A percentile compares a stretch with the other conserved stretches of the same genome.
phyloP scores from a whole-genome alignment of 257 asterid species.

The Voacanga thouarsii region DNA sequence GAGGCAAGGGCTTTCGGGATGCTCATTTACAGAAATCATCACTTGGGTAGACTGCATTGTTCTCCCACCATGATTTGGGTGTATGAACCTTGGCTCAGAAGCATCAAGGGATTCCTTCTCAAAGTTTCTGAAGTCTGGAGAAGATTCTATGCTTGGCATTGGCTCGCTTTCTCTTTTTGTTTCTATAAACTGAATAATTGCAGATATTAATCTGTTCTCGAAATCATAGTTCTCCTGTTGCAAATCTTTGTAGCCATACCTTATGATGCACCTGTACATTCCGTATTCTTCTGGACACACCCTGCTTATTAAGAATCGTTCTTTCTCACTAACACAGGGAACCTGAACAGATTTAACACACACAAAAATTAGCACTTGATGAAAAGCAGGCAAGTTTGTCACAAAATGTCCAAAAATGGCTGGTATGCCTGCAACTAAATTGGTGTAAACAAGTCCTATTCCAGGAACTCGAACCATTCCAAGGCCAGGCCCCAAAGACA shows the following conservation, averaged over 20 bases:
- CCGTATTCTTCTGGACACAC: constrained; percentile 41
- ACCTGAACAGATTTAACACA: constrained; percentile 54
- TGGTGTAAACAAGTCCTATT: constrained; percentile 52
- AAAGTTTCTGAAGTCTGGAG: not conserved
- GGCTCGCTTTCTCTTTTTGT: constrained; percentile 21
- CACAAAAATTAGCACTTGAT: constrained; percentile 49
- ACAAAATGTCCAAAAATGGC: constrained; percentile 56
- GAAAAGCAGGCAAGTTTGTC: constrained; percentile 64
- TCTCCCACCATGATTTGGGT: constrained; percentile 8
- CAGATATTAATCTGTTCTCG: constrained; percentile 38
- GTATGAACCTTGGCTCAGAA: constrained; percentile 4
- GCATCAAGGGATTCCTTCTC: constrained; percentile 7
- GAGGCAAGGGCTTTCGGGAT: constrained; percentile 6
- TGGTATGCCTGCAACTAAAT: constrained; percentile 55
- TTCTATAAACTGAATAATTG: constrained; percentile 35
- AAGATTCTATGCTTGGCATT: constrained; percentile 17
- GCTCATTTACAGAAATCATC: constrained; percentile 2
- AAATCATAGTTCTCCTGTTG: constrained; percentile 40
- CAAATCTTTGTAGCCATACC: constrained; percentile 52
- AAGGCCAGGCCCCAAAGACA: constrained; percentile 48
- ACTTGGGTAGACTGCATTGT: constrained; percentile 4
- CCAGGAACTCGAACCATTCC: constrained; percentile 68
- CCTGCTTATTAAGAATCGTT: constrained; percentile 46
- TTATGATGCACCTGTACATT: constrained; percentile 53
- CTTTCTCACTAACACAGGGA: constrained; percentile 42